Evolutionary conservation across 1,284 basidiomycete genomes (phyloP), one percentile per base, ranked within the genome.

Genomic region (Pulchroboletus neoregius): DNA sequence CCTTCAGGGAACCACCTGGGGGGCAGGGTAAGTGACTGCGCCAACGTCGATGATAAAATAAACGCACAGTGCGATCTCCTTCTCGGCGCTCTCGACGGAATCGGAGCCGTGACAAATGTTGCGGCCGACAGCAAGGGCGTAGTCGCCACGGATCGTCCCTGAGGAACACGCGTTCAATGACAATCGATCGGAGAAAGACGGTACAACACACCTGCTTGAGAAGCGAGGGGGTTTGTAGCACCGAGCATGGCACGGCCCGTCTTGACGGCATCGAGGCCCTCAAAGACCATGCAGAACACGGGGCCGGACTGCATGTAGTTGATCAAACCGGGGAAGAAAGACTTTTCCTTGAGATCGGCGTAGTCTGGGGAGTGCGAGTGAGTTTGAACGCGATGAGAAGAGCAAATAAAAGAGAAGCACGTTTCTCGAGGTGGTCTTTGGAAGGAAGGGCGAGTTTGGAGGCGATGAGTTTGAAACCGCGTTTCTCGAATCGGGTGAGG

Each of bases 61-160:
- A 7, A 76, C 85, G 71, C 71, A 95, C 84, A 95, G 81, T 38
- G 71, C 74, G 60, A 95, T 94, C 74, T 95, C 93, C 75, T 91
- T 91, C 71, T 94, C 81, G 39, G 90, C 93, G 65, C 71, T 91
- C 72, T 93, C 90, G 60, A 94, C 87, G 45, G 88, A 78, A 76
- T 96, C 94, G 53, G 91, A 94, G 54, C 94, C 94, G 73, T 97
- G 91, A 78, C 88, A 91, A 71, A 94, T 87, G 78, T 94, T 94
- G 60, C 91, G 87, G 54, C 91, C 94, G 61, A 94, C 88, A 61
- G 91, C 89, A 63, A 98, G 86, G 60, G 87, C 87, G 71, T 79
- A 95, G 75, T 95, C 92, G 53, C 91, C 92, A 69, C 93, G 90
- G 76, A 95, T 94, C 56, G 90, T 88, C 48, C 86, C 84, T 88